These are phyloP conservation scores for Hypoxylon rickii DNA, from an alignment of 495 filamentous ascomycete species.

Conservation along the genomic window DNA sequence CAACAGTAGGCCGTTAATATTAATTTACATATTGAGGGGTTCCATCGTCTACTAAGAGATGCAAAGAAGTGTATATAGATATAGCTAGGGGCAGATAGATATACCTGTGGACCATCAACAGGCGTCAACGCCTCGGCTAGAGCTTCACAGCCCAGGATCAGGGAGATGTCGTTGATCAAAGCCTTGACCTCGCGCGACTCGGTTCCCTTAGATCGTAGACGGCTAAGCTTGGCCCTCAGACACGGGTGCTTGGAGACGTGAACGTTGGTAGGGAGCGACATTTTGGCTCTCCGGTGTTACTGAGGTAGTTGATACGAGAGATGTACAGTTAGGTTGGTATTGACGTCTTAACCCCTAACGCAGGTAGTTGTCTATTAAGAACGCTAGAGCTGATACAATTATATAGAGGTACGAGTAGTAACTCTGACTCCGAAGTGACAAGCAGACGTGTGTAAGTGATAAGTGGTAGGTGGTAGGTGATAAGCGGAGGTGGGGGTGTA, in stretches of 20 bases:
- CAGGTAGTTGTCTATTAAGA: not conserved
- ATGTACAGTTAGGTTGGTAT: too few relatives aligned
- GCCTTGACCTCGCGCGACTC: constrained; percentile 76
- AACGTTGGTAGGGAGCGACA: constrained; percentile 67
- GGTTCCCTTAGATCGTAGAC: constrained; percentile 75
- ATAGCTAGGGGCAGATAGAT: not conserved
- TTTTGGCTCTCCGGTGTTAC: constrained; percentile 19
- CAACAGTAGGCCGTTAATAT: constrained; percentile 5
- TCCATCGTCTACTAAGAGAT: too few relatives aligned
- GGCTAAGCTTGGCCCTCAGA: constrained; percentile 83
- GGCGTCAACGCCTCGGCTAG: constrained; percentile 65
- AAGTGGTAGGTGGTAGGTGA: too few relatives aligned
- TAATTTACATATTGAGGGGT: too few relatives aligned
- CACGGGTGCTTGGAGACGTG: constrained; percentile 88
- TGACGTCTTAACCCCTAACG: too few relatives aligned
- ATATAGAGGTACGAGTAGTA: not conserved
- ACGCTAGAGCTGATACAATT: not conserved
- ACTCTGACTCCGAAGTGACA: too few relatives aligned
- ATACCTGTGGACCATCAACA: constrained; percentile 50
- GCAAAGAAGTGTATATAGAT: not conserved
- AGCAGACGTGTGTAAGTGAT: too few relatives aligned
- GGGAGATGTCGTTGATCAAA: constrained; percentile 81
- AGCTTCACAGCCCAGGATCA: constrained; percentile 83
- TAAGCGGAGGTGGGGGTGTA: too few relatives aligned
- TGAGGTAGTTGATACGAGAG: too few relatives aligned